Base-by-base conservation (phyloP, 106 monocot species). In the Platanthera guangdongensis region DNA sequence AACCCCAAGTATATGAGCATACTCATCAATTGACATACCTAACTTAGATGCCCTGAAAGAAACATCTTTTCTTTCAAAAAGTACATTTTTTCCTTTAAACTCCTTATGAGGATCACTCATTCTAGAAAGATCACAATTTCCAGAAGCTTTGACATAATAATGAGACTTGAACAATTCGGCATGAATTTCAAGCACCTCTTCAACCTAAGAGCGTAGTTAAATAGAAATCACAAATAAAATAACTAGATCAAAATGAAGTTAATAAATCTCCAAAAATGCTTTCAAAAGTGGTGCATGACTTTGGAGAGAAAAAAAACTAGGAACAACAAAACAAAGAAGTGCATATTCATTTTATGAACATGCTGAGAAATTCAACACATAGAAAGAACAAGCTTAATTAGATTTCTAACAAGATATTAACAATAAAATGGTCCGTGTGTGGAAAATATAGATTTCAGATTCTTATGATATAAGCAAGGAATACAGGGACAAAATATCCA, bases 71-170 rank as follows among this genome's bases (percentile, higher is more conserved):
- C 80, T 90, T 78, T 89, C 95, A 69, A 95, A 85, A 3, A 93
- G 84, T 67, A 93, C 90, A 80, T 90, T 95, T 81, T 93, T 87
- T 8, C 80, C 89, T 25, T 83, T 85, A 74, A 96, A 96, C 80
- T 96, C 95, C 77, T 84, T 76, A 70, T 93, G 93, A 71, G 95
- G 95, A 84, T 96, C 95, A 84, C 95, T 96, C 82, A 84, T 86
- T 70, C 80, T 82, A 9, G 95, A 96, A 81, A 96, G 93, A 76
- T 96, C 95, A 81, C 95, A 96, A 73, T 96, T 96, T 52, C 95
- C 95, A 19, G 92, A 87, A 67, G 72, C 49, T 83, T 96, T 96
- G 47, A 96, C 60, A 83, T 96, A 96, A 76, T 96, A 96, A 83
- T 96, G 95, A 30, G 87, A 84, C 84, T 91, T 91, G 82, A 96